Evolutionary conservation across 164 flowering plant species (phyloP), one percentile per base, ranked within the genome.

Genomic region (Magnolia sinica): DNA sequence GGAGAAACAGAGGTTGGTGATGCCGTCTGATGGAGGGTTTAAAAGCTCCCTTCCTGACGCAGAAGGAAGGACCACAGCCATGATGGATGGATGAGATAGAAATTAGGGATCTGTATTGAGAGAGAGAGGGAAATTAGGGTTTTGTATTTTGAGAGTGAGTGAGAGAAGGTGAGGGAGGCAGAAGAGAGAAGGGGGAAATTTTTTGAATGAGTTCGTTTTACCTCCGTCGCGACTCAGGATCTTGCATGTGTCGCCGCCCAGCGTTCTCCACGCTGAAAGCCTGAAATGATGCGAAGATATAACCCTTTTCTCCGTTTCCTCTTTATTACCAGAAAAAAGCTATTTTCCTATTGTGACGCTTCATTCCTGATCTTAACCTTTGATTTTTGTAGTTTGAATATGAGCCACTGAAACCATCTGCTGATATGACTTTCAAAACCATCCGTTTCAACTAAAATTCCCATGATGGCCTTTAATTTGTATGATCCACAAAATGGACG

Each of bases 1-100:
- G 73, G 99, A 96, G 90, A 96, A 94, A 3, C 98, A 88, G 64
- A 96, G 91, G 79, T 92, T 96, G 29, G 99, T 87, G 73, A 96
- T 88, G 64, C 98, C 99, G 81, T 96, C 98, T n/a, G 89, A 72
- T 0, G 99, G 99, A 11, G 98, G 98, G 67, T 87, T 89, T 5
- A 87, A 75, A 49, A 96, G 91, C 85, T 96, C 98, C n/a, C 87
- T 80, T 37, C 98, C 98, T 70, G 91, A 71, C 0, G 78, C 81
- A 76, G 91, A 90, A 71, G 90, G 84, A 77, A 71, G 74, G 51
- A 70, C 70, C 45, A 90, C 78, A 11, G 90, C 80, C 96, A 89
- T 94, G 64, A 59, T 22, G 24, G 2, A 6, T 18, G 18, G 24
- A 19, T 49, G 14, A 24, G 13, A 74, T 6, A 2, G 18, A 68